Conservation (phyloP, 2,329 filamentous ascomycete genomes). For the Cytospora chrysosperma region DNA sequence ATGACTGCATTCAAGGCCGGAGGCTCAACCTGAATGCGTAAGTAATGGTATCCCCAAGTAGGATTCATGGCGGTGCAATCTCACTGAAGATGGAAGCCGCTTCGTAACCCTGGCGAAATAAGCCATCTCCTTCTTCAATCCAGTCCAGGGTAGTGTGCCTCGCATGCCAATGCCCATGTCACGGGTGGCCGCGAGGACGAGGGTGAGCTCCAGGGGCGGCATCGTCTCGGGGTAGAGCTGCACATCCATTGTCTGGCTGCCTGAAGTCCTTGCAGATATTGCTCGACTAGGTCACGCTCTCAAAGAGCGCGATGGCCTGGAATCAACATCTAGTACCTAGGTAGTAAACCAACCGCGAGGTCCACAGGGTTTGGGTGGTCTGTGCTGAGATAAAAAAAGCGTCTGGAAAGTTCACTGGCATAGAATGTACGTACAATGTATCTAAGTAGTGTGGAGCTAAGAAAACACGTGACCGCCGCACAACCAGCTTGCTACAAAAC, state of each 20-base stretch:
- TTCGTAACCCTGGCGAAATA: slow-evolving; percentile 93
- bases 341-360: background rate
- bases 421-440: background rate
- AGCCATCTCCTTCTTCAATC: slow-evolving; percentile 85
- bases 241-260: slow-evolving; percentile 1
- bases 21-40: slow-evolving; percentile 32
- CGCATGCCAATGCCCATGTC: slow-evolving; percentile 82
- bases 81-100: slow-evolving; percentile 49
- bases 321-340: background rate
- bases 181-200: slow-evolving; percentile 91
- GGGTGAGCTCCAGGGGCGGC: slow-evolving; percentile 64
- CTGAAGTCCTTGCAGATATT: background rate
- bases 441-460: background rate
- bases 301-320: background rate
- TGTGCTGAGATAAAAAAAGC: background rate
- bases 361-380: background rate
- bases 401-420: background rate
- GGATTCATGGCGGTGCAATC: background rate
- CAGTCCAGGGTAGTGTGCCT: slow-evolving; percentile 84
- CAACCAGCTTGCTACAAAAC: slow-evolving; percentile 16
- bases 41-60: background rate
- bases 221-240: slow-evolving; percentile 6
- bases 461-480: background rate
- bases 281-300: background rate
- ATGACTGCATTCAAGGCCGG: slow-evolving; percentile 70